These are phyloP conservation scores for Betula pendula DNA, from an alignment of 306 rosid genomes.

Conservation along the genomic window DNA sequence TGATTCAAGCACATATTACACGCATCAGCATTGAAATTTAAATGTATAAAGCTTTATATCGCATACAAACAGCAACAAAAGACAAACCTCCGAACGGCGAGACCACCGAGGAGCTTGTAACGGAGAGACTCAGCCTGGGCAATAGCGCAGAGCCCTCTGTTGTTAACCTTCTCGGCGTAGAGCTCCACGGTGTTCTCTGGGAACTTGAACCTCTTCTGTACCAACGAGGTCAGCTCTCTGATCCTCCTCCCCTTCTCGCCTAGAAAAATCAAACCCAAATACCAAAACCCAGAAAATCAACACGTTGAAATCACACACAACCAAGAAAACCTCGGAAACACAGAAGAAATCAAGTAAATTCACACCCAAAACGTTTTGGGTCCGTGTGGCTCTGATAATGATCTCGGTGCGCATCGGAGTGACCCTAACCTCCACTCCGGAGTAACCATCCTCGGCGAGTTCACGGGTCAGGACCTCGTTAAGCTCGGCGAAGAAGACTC, in stretches of 20 bases:
- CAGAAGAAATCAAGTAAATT: background rate
- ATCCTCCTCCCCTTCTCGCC: conserved; percentile 78
- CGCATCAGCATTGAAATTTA: background rate
- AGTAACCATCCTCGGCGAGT: conserved; percentile 77
- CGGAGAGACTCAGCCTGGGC: conserved; percentile 77
- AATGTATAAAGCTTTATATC: background rate
- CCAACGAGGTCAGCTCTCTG: conserved; percentile 65
- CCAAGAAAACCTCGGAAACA: background rate
- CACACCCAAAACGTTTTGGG: conserved; percentile 56
- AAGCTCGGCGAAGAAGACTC: conserved; percentile 76
- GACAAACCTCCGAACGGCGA: conserved; percentile 55
- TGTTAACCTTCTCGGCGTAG: conserved; percentile 75
- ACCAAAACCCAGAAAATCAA: background rate
- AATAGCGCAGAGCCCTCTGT: conserved; percentile 65
- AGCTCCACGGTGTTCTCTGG: conserved; percentile 74
- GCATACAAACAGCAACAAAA: background rate
- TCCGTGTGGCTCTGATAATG: conserved; percentile 61
- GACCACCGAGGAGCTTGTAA: conserved; percentile 73
- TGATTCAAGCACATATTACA: background rate
- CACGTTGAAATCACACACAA: no score
- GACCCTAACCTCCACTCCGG: conserved; percentile 79
- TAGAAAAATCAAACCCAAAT: background rate
- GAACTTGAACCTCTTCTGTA: conserved; percentile 72
- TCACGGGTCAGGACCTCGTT: conserved; percentile 71
- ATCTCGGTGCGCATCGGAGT: conserved; percentile 80